These are phyloP conservation scores for Aspergillus novoparasiticus DNA, from an alignment of 2,329 filamentous ascomycete genomes.

Conservation along the genomic window DNA sequence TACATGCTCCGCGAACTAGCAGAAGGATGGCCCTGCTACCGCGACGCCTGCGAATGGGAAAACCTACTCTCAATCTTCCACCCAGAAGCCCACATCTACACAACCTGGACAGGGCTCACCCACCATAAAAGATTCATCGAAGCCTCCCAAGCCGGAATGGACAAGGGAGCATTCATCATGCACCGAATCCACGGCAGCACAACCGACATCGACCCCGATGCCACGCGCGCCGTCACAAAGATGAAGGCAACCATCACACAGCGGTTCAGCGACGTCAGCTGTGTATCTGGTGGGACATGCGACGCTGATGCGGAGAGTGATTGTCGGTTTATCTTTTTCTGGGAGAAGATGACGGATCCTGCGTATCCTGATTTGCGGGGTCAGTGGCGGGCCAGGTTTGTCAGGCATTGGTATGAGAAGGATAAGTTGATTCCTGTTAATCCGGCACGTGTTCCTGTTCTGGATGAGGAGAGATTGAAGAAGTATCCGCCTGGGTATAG, in stretches of 20 bases:
- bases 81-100: conserved; percentile 5
- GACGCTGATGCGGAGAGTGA: conserved; percentile 6
- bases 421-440: not conserved
- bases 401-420: not conserved
- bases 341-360: not conserved
- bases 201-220: conserved; percentile 7
- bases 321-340: not conserved
- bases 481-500: not conserved
- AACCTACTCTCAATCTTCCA: not conserved
- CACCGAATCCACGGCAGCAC: conserved; percentile 7
- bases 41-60: conserved; percentile 10
- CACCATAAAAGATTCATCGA: conserved; percentile 10
- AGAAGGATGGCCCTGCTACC: conserved; percentile 10
- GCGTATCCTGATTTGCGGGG: not conserved
- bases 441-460: not conserved
- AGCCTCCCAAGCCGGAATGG: conserved; percentile 4
- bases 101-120: not conserved
- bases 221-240: not conserved
- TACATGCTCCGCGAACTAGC: conserved; percentile 7
- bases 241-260: conserved; percentile 9
- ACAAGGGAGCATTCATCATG: conserved; percentile 4
- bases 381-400: not conserved
- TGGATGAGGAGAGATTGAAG: not conserved
- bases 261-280: not conserved
- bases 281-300: not conserved